Conservation (phyloP, 1,139 yeast genomes). For the Debaryomyces robertsiae region DNA sequence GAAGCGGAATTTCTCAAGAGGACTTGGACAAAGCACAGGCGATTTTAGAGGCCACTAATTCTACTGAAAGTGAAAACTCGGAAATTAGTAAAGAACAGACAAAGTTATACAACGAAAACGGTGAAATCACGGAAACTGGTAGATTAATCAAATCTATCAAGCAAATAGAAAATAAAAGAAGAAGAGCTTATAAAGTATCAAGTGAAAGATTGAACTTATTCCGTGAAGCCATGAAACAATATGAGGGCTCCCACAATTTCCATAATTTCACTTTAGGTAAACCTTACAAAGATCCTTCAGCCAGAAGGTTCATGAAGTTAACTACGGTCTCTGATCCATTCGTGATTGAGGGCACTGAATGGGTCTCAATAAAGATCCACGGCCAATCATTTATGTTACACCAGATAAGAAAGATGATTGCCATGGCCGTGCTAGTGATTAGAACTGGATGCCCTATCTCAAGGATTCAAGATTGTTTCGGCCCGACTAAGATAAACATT, state of each 20-base stretch:
- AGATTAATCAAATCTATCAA: conserved; percentile 60
- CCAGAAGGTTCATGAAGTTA: conserved; percentile 78
- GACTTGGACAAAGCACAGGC: conserved; percentile 33
- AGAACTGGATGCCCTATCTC: conserved; percentile 82
- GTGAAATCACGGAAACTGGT: conserved; percentile 42
- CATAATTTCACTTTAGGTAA: conserved; percentile 95
- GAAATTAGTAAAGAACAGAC: conserved; percentile 21
- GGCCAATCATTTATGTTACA: conserved; percentile 99
- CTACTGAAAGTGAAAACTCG: conserved; percentile 26
- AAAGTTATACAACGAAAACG: conserved; percentile 33
- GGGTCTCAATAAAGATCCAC: conserved; percentile 95
- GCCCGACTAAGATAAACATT: conserved; percentile 72
- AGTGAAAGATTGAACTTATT: conserved; percentile 60
- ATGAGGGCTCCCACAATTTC: conserved; percentile 89
- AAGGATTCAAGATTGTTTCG: conserved; percentile 79
- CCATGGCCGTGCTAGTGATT: conserved; percentile 85
- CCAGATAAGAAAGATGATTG: conserved; percentile 97
- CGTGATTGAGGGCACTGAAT: conserved; percentile 89
- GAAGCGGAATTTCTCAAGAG: conserved; percentile 51
- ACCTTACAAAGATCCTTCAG: conserved; percentile 80
- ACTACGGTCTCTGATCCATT: conserved; percentile 88
- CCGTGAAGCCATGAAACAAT: conserved; percentile 68
- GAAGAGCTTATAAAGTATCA: conserved; percentile 71
- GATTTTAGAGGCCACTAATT: conserved; percentile 16
- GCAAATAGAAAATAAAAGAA: conserved; percentile 63